Evolutionary conservation across 2,329 filamentous ascomycete genomes (phyloP), one percentile per base, ranked within the genome.

Genomic region (Aspergillus niger): DNA sequence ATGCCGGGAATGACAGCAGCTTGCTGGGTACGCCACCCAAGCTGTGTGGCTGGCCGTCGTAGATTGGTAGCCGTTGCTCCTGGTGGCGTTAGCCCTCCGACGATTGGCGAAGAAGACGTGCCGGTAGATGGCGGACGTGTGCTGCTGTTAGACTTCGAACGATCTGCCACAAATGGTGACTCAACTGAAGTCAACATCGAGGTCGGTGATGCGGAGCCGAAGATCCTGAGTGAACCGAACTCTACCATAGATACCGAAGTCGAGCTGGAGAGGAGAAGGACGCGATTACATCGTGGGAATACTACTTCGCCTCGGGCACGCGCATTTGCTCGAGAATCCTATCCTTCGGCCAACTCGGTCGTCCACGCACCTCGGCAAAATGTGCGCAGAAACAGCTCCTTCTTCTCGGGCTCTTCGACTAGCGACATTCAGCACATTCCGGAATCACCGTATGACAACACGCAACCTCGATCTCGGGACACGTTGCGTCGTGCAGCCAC

Each of bases 121-220:
- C 91, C 91, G 64, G 84, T 91, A n/a, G 91, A 94, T 69, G 90
- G 91, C 6, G 91, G 91, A 13, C 84, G 91, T 62, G 79, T 95
- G 47, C 84, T 85, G 8, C 78, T 94, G 8, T 79, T 93, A 48
- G 91, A 94, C 72, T 94, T 94, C 72, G 85, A 89, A 64, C 90
- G 90, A 66, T 79, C 82, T 1, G 67, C 82, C 1, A 75, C 70
- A 4, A 79, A 90, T 70, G 89, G 88, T 3, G 73, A 76, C 47
- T 80, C 81, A 58, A 77, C 75, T 1, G 84, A 89, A 61, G 76
- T 91, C 44, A 87, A 83, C 1, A 89, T 95, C 55, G 91, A 94
- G 70, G 86, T 94, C 26, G 91, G 91, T 10, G 86, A 87, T 32
- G 83, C 84, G 24, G 82, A 88, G 51, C 86, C 90, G 0, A 90